phyloP scores from a whole-genome alignment of 768 basidiomycete genomes.

The Hygrophoropsis aurantiaca region DNA sequence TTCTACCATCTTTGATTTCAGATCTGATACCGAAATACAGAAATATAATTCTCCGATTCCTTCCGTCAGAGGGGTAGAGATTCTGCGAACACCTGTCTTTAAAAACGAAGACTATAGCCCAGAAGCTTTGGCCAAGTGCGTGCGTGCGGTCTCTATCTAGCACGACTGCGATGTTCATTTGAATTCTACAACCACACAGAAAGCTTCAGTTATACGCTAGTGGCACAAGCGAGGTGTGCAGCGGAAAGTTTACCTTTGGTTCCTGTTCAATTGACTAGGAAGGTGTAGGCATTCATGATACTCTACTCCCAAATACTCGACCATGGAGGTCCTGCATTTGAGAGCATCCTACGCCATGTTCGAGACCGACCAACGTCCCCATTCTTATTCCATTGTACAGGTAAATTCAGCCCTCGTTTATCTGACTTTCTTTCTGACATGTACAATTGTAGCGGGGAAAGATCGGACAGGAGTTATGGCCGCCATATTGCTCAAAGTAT shows the following conservation, averaged over 20 bases:
- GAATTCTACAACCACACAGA: conserved; percentile 14
- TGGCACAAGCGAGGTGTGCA: conserved; percentile 70
- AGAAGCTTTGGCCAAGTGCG: conserved; percentile 81
- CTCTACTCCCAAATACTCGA: conserved; percentile 81
- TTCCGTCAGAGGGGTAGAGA: conserved; percentile 58
- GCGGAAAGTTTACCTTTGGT: not conserved
- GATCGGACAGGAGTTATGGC: conserved; percentile 79
- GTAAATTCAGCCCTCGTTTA: conserved; percentile 21
- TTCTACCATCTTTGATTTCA: conserved; percentile 69
- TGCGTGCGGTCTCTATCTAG: conserved; percentile 34
- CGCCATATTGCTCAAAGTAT: conserved; percentile 69
- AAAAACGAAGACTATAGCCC: conserved; percentile 78
- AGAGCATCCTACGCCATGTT: conserved; percentile 70
- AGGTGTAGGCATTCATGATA: conserved; percentile 69
- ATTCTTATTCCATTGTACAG: conserved; percentile 77
- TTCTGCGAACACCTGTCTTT: conserved; percentile 64
- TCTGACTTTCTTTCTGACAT: not conserved
- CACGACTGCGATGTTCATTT: not conserved
- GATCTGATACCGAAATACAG: conserved; percentile 76
- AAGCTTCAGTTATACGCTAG: conserved; percentile 67
- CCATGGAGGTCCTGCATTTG: conserved; percentile 66
- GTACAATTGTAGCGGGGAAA: conserved; percentile 58
- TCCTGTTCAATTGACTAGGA: conserved; percentile 2
- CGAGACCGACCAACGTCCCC: conserved; percentile 65
- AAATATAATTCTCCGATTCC: conserved; percentile 72